Base-by-base conservation (phyloP, 192 early-diverging fungal species). In the Rhizophagus sp. region DNA sequence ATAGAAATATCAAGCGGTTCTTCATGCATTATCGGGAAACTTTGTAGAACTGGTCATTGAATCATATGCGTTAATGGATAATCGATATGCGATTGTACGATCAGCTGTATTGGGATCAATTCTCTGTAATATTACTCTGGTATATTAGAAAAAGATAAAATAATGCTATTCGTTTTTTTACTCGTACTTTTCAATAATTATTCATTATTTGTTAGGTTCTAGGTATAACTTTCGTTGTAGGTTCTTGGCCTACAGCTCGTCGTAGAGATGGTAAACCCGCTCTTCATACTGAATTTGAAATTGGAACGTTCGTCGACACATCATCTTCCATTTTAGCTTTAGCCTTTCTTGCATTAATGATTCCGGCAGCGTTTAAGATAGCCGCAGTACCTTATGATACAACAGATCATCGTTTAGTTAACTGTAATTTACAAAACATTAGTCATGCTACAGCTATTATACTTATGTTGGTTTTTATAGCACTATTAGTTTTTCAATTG, bases 91-190 rank as follows among this genome's bases (percentile, higher is more conserved):
- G 8, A 80, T 86, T 24, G 85, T 86, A 22, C 85, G 82, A 49
- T 82, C 85, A 3, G 82, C 94, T 13, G 84, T 97, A 64, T 85
- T 99, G 9, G 97, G 97, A 15, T 94, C 95, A 30, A 95, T 99
- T 79, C 85, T 99, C 19, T 95, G 93, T 75, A 99, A 99, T 82
- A 84, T 97, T 83, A 84, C 97, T 50, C 87, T 98, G 72, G 92
- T 97, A 82, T 22, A 34, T 39, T 22, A 36, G 2, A 36, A 36
- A 36, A 36, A 36, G 0, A 36, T 36, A 19, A 69, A 69, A 30
- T 36, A 69, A 30, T 15, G 8, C 27, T 34, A 39, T n/a, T n/a
- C n/a, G 5, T 36, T 17, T 69, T 36, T n/a, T 39, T 7, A n/a
- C 34, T 69, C 9, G 19, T 22, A 7, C 27, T 15, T 30, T 50